Conservation (phyloP, 805 yeast genomes). For the Candida golubevii region DNA sequence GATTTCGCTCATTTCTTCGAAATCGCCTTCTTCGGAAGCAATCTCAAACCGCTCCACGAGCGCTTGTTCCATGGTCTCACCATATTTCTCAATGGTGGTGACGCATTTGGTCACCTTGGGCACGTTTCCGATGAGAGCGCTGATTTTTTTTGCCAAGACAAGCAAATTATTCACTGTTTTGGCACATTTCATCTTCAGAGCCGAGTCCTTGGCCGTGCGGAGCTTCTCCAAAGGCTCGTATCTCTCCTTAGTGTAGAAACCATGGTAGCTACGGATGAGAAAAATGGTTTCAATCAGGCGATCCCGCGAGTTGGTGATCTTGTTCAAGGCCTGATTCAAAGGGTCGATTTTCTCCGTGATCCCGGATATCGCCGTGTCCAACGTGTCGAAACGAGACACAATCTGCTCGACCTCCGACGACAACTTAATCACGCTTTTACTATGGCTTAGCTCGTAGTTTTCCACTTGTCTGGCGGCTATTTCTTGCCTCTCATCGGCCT, state of each 20-base stretch:
- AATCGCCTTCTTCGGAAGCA: constrained; percentile 68
- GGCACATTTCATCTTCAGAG: constrained; percentile 65
- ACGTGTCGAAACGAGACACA: constrained; percentile 42
- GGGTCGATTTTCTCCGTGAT: constrained; percentile 63
- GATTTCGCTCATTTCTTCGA: constrained; percentile 66
- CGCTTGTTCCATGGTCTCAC: constrained; percentile 71
- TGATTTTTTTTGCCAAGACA: constrained; percentile 60
- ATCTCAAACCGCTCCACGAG: constrained; percentile 66
- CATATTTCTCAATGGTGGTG: constrained; percentile 56
- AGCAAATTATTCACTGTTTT: constrained; percentile 61
- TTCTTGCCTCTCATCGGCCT: constrained; percentile 48
- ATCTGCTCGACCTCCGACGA: constrained; percentile 45
- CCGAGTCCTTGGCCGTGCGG: constrained; percentile 42
- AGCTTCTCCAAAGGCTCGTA: constrained; percentile 55
- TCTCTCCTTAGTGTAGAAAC: constrained; percentile 58
- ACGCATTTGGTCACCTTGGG: constrained; percentile 40
- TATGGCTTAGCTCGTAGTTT: constrained; percentile 60
- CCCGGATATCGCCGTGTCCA: constrained; percentile 51
- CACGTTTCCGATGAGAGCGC: constrained; percentile 31
- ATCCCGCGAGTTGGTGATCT: constrained; percentile 67
- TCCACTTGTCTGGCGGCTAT: constrained; percentile 55
- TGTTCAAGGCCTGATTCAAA: constrained; percentile 61
- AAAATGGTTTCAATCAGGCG: constrained; percentile 68
- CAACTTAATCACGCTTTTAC: constrained; percentile 57
- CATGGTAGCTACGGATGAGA: constrained; percentile 70